Base-by-base conservation (phyloP, 2,329 filamentous ascomycete genomes). In the Lecanoromycetidae sp. region DNA sequence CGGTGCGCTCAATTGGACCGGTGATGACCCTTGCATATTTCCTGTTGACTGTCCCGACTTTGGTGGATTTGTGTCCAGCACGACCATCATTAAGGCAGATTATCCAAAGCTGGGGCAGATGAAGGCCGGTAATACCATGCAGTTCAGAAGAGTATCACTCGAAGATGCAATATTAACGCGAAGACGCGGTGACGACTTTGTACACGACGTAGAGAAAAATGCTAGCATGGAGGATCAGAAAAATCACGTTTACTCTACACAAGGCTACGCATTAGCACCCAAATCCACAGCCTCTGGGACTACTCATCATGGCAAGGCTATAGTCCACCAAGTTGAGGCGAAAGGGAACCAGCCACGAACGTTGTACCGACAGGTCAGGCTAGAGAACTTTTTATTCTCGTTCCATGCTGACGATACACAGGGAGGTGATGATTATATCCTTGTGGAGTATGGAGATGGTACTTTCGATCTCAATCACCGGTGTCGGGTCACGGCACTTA, bases 91-190 rank as follows among this genome's bases (percentile, higher is more conserved):
- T 25, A 71, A 70, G 49, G 75, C 69, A 1, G 76, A 79, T 42
- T 68, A 72, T 55, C 80, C 76, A 76, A 76, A 78, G 55, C 56
- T 81, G 9, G 77, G 77, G 0, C 77, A 81, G 56, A 60, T 80
- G 23, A 76, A 75, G 51, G 70, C 77, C 2, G 77, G 77, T 3
- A 72, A 78, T 54, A 71, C 64, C 2, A 52, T 80, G 34, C 66
- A 65, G 34, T 76, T 74, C 51, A 63, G 64, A 35, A 64, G 67
- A 1, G 68, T 75, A 1, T 70, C 72, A 3, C 60, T 77, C n/a
- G 63, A 71, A 17, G 68, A 72, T 52, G 74, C 76, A 0, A 57
- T 77, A 1, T 60, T 61, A 30, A 59, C 69, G 36, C 63, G 69
- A 12, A 63, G 60, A 46, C 59, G 62, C 7, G 61, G 70, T 10